A percentile compares a stretch with the other conserved stretches of the same genome.
Evolutionary conservation across 2,329 filamentous ascomycete genomes (phyloP).

Genomic region (Rutstroemia sp.): DNA sequence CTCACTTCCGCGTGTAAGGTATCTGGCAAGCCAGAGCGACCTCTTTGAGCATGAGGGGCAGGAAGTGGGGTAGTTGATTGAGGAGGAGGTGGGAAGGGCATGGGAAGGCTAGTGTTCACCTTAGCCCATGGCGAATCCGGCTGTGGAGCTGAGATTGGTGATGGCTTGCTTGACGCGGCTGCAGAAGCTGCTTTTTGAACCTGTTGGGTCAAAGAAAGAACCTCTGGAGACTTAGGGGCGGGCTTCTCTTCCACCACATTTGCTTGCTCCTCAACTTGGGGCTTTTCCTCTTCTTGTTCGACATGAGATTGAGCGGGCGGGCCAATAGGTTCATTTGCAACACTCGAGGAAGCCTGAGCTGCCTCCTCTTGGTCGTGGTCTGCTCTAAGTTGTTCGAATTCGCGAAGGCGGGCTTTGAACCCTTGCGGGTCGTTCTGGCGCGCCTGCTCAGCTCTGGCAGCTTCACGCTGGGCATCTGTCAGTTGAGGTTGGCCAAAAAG

Average conservation of each 20-base stretch:
- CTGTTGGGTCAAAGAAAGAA: slow-evolving; percentile 72
- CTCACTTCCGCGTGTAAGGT: slow-evolving; percentile 53
- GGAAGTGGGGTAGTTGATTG: slow-evolving; percentile 76
- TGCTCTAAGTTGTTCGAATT: slow-evolving; percentile 75
- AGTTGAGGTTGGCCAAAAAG: slow-evolving; percentile 24
- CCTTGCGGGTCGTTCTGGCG: slow-evolving; percentile 54
- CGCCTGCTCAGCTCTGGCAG: slow-evolving; percentile 53
- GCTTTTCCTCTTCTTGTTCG: slow-evolving; percentile 14
- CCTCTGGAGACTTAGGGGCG: slow-evolving; percentile 34
- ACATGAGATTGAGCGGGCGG: slow-evolving; percentile 20
- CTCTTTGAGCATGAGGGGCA: slow-evolving; percentile 81
- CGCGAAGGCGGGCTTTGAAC: slow-evolving; percentile 59
- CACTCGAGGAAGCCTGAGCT: slow-evolving; percentile 21
- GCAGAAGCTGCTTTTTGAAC: slow-evolving; percentile 55
- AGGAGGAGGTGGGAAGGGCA: slow-evolving; percentile 61
- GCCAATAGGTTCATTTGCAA: slow-evolving; percentile 28
- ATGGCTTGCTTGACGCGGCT: slow-evolving; percentile 47
- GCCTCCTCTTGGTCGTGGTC: slow-evolving; percentile 54
- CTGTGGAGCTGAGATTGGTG: slow-evolving; percentile 38
- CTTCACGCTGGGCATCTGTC: slow-evolving; percentile 37
- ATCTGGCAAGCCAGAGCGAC: slow-evolving; percentile 76
- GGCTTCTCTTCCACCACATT: slow-evolving; percentile 14
- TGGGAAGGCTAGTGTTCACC: slow-evolving; percentile 60
- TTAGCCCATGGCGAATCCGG: slow-evolving; percentile 49
- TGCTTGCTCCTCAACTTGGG: slow-evolving; percentile 3